Percentiles rank a stretch among this genome's conserved stretches.
These are phyloP conservation scores for Priceomyces medius DNA, from an alignment of 805 yeast genomes.

Conservation along the genomic window DNA sequence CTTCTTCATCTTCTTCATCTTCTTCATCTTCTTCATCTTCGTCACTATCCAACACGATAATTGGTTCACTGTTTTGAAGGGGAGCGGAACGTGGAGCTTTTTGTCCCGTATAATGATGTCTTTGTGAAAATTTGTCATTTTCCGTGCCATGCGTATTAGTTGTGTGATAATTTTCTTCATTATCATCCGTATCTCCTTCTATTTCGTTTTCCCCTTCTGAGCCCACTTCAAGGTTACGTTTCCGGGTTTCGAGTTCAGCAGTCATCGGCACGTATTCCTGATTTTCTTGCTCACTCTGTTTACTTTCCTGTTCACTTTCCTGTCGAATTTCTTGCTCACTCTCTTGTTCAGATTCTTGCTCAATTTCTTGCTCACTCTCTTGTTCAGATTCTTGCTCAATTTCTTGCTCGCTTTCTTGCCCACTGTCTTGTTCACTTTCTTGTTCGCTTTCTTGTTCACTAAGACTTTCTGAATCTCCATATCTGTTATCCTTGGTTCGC, in stretches of 20 bases:
- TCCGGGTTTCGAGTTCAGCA: not conserved
- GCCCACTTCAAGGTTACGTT: not conserved
- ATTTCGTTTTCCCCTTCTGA: conserved; percentile 7
- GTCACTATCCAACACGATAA: conserved; percentile 12
- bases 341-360: conserved; percentile 1
- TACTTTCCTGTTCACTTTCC: not conserved
- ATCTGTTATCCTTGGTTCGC: too few relatives aligned
- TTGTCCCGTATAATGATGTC: not conserved
- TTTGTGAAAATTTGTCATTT: too few relatives aligned
- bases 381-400: not conserved
- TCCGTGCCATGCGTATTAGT: too few relatives aligned
- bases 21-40: conserved; percentile 11
- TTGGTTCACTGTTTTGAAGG: conserved; percentile 7
- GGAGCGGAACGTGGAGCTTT: not conserved
- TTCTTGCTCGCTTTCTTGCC: not conserved
- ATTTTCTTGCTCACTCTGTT: not conserved
- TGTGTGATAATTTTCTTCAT: conserved; percentile 3
- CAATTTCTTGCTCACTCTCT: conserved; percentile 1
- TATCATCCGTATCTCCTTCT: conserved; percentile 7
- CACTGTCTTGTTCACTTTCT: not conserved
- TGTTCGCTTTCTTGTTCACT: not conserved
- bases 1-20: conserved; percentile 10
- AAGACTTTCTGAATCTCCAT: too few relatives aligned
- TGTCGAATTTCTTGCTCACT: not conserved
- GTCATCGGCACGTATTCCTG: not conserved